Evolutionary conservation across 1,284 basidiomycete genomes (phyloP).

Genomic region (Fistulinella cinereoalba): DNA sequence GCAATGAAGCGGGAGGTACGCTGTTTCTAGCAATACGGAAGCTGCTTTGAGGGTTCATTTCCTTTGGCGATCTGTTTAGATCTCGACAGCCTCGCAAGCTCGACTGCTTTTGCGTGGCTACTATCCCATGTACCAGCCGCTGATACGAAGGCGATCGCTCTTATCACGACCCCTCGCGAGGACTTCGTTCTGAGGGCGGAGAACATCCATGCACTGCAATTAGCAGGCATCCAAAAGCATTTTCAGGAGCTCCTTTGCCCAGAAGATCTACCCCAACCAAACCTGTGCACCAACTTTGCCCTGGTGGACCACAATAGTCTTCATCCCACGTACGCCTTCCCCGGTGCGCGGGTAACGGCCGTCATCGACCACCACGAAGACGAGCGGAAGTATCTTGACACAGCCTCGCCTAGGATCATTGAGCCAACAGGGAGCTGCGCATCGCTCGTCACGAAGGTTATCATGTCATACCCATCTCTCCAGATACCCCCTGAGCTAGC

Average conservation of each 20-base stretch:
- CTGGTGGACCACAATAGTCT: slow-evolving; percentile 91
- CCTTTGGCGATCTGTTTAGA: slow-evolving; percentile 60
- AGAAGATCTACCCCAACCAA: slow-evolving; percentile 47
- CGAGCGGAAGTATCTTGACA: slow-evolving; percentile 63
- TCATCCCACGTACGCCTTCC: slow-evolving; percentile 48
- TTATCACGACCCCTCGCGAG: slow-evolving; percentile 67
- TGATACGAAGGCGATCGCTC: slow-evolving; percentile 56
- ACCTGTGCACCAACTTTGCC: slow-evolving; percentile 60
- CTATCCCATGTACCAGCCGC: slow-evolving; percentile 32
- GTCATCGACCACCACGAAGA: slow-evolving; percentile 96
- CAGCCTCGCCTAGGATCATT: slow-evolving; percentile 68
- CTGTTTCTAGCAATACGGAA: slow-evolving; percentile 1
- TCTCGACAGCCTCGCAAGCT: slow-evolving; percentile 82
- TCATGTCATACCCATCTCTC: slow-evolving; percentile 36
- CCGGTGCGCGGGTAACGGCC: slow-evolving; percentile 58
- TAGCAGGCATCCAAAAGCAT: slow-evolving; percentile 50
- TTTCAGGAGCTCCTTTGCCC: slow-evolving; percentile 55
- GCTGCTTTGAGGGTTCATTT: slow-evolving; percentile 2
- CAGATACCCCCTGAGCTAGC: slow-evolving; percentile 60
- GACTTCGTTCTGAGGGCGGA: slow-evolving; percentile 84
- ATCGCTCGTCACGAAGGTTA: slow-evolving; percentile 67
- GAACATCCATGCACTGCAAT: slow-evolving; percentile 72
- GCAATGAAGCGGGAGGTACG: slow-evolving; percentile 90
- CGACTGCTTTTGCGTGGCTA: slow-evolving; percentile 80
- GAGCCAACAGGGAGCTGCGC: slow-evolving; percentile 74